Base-by-base conservation (phyloP, 2,329 filamentous ascomycete species). In the Alternaria ventricosa region DNA sequence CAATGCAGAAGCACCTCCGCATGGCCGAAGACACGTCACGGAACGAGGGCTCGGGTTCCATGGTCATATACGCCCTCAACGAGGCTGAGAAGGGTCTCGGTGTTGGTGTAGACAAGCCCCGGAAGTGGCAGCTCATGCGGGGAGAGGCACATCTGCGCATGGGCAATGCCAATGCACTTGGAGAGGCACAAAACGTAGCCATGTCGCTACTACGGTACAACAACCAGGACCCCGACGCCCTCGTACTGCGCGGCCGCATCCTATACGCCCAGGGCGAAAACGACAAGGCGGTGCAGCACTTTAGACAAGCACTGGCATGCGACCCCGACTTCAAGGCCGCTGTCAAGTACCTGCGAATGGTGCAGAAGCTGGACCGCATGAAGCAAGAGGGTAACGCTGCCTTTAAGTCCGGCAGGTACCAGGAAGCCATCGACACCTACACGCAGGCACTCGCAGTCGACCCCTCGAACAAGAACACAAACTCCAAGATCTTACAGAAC, bases 401-500 rank as follows among this genome's bases (percentile, higher is more conserved):
- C 22, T 99, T 96, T 87, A 98, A 97, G 84, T 87, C 89, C 57
- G 91, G 91, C 65, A 88, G 90, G 62, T 96, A 90, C 82, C 89
- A 92, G 75, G 84, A 89, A 56, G 96, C 96, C 27, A 90, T 97
- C 60, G 89, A 94, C 60, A 91, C 93, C 71, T 99, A 97, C 82
- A 89, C 89, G 3, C 84, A 90, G 65, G 95, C 95, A 47, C 84
- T 99, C 33, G 89, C 91, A 51, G 88, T 99, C 51, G 96, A 99
- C 79, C 92, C 94, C 0, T 79, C 86, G 58, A 98, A 98, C 86
- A 93, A 92, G 82, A 91, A 92, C 74, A 97, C 92, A 72, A 98
- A 98, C 81, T 91, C 95, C 20, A 98, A 98, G 85, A 88, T 98
- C 53, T 86, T 97, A 55, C 94, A 97, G 81, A 99, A 99, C 84